Percentiles rank a stretch among this genome's conserved stretches.
phyloP scores from a whole-genome alignment of 2,329 filamentous ascomycete species.

The Hymenoscyphus scutula region DNA sequence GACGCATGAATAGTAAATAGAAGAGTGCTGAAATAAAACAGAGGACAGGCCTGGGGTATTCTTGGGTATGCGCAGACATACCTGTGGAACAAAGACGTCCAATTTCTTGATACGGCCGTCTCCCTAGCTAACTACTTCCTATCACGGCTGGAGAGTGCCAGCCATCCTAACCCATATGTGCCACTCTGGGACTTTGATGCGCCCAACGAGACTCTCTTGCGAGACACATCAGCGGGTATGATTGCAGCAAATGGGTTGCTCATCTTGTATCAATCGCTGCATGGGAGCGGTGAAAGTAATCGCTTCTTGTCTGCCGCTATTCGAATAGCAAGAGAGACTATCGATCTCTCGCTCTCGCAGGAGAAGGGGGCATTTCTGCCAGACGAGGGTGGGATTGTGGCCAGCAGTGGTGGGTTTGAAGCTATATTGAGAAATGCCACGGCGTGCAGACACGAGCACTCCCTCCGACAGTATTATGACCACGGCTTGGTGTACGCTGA shows the following conservation, averaged over 20 bases:
- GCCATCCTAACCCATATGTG: conserved; percentile 23
- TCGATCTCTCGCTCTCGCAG: conserved; percentile 21
- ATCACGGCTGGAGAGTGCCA: conserved; percentile 28
- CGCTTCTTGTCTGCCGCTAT: conserved; percentile 25
- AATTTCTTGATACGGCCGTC: conserved; percentile 36
- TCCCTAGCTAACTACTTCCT: conserved; percentile 41
- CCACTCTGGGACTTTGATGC: conserved; percentile 50
- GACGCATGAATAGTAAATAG: too few relatives aligned
- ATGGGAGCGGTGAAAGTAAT: conserved; percentile 15
- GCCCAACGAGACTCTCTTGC: conserved; percentile 37
- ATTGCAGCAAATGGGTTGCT: conserved; percentile 45
- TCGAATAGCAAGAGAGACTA: conserved; percentile 23
- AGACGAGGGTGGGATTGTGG: neutral
- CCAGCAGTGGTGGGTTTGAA: conserved; percentile 29
- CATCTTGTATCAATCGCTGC: conserved; percentile 39
- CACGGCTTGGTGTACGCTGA: conserved; percentile 49
- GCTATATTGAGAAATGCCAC: conserved; percentile 37
- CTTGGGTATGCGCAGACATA: conserved; percentile 42
- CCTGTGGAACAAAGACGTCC: conserved; percentile 34
- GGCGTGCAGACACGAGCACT: conserved; percentile 38
- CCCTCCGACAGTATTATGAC: conserved; percentile 33
- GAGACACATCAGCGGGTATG: conserved; percentile 41
- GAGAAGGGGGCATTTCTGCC: conserved; percentile 14
- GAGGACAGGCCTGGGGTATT: conserved; percentile 29
- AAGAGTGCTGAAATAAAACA: neutral